These are phyloP conservation scores for Enterocytospora artemiae DNA, from an alignment of 371 early-diverging fungal genomes.

Conservation along the genomic window DNA sequence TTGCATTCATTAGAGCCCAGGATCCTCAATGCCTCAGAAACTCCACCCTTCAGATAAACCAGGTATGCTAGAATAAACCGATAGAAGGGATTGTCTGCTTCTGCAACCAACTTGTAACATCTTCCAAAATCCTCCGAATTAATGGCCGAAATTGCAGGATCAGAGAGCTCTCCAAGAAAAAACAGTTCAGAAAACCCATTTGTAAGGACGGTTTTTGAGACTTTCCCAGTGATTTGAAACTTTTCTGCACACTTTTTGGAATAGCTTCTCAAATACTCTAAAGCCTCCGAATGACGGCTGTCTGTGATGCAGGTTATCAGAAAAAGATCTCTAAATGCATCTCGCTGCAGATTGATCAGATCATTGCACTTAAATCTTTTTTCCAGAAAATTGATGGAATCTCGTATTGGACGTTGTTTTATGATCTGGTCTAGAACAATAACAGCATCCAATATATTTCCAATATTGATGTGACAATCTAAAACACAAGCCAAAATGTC, in stretches of 20 bases:
- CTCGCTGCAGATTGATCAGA: constrained; percentile 5
- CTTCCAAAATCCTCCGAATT: neutral
- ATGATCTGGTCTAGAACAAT: neutral
- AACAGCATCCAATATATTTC: neutral
- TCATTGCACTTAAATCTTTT: neutral
- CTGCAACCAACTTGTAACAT: neutral
- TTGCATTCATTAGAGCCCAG: neutral
- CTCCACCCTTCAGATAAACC: neutral
- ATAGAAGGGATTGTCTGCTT: constrained; percentile 4
- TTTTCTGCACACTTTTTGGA: neutral
- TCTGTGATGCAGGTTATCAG: neutral
- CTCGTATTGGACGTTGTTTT: neutral
- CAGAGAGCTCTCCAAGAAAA: neutral
- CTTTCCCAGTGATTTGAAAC: neutral
- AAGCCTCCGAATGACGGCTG: neutral
- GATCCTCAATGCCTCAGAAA: neutral
- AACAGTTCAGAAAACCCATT: constrained; percentile 3
- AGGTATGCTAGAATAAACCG: neutral
- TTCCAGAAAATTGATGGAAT: neutral
- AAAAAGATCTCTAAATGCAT: constrained; percentile 13
- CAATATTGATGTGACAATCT: neutral
- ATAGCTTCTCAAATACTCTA: neutral
- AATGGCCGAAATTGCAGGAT: neutral
- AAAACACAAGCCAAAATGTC: neutral
- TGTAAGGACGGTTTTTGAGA: neutral